These are phyloP conservation scores for Phaeosphaeriaceae sp. DNA, from an alignment of 2,329 filamentous ascomycete genomes.

Conservation along the genomic window DNA sequence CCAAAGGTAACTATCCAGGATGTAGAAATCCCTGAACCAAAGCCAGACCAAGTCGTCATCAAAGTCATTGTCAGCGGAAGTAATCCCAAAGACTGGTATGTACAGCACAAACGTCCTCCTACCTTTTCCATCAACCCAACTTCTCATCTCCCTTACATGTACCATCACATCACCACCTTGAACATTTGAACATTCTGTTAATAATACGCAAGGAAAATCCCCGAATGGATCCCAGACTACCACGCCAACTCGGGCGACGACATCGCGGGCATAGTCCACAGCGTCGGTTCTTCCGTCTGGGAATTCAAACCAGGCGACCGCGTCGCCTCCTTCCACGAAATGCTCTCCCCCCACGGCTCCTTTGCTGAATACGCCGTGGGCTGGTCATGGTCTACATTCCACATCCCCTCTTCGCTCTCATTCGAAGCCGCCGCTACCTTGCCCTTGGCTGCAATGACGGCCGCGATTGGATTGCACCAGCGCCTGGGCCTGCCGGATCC, in stretches of 20 bases:
- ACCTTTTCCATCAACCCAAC: too few relatives aligned
- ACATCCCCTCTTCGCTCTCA: conserved; percentile 57
- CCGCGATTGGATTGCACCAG: conserved; percentile 55
- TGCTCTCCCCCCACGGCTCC: conserved; percentile 59
- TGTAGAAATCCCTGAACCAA: conserved; percentile 40
- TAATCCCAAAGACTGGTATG: conserved; percentile 60
- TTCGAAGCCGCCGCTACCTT: conserved; percentile 61
- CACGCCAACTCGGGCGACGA: conserved; percentile 61
- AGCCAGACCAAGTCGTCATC: conserved; percentile 47
- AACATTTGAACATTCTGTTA: background rate
- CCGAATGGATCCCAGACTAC: conserved; percentile 21
- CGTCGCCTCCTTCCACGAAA: conserved; percentile 65
- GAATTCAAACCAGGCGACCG: conserved; percentile 67
- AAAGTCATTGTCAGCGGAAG: conserved; percentile 49
- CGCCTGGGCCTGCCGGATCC: conserved; percentile 53
- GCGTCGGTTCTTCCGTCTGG: conserved; percentile 62
- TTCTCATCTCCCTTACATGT: background rate
- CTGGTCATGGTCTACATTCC: conserved; percentile 65
- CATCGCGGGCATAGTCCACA: conserved; percentile 63
- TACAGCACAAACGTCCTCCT: too few relatives aligned
- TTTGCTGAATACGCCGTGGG: conserved; percentile 70
- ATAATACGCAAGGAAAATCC: conserved; percentile 34
- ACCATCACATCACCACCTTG: background rate
- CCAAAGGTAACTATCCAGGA: conserved; percentile 49
- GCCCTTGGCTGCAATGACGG: conserved; percentile 56